Conservation (phyloP, 1,284 basidiomycete species). For the Dichomitus squalens region DNA sequence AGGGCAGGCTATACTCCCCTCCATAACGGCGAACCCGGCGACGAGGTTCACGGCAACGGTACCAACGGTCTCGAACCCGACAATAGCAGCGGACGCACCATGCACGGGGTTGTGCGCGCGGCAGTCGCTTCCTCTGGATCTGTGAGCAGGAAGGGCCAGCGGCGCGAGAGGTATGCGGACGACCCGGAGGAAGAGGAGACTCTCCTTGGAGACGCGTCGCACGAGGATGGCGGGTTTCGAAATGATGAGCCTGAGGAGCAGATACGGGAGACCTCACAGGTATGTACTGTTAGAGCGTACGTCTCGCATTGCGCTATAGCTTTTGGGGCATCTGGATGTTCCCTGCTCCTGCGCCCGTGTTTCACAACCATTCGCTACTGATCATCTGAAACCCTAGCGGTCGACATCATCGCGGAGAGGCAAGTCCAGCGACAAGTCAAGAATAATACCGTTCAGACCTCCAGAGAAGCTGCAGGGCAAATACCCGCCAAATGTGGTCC, state of each 20-base stretch:
- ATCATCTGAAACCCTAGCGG: constrained; percentile 26
- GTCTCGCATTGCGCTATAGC: no score
- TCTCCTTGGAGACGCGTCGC: constrained; percentile 45
- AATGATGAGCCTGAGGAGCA: constrained; percentile 28
- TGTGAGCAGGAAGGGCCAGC: constrained; percentile 42
- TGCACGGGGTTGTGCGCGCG: constrained; percentile 36
- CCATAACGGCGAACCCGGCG: constrained; percentile 31
- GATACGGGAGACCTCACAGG: constrained; percentile 26
- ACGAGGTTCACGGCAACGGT: constrained; percentile 36
- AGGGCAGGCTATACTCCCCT: constrained; percentile 52
- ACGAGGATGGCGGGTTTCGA: constrained; percentile 35
- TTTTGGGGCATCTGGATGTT: no score
- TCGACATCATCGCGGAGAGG: constrained; percentile 32
- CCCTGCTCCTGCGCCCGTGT: no score
- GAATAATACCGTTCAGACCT: constrained; percentile 78
- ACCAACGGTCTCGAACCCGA: constrained; percentile 31
- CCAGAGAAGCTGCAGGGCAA: constrained; percentile 72
- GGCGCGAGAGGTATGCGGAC: constrained; percentile 56
- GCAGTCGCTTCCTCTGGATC: constrained; percentile 38
- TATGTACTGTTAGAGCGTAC: constrained; percentile 14
- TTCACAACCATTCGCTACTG: background rate
- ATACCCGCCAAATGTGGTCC: constrained; percentile 86
- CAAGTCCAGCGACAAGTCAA: constrained; percentile 64
- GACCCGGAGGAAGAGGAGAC: constrained; percentile 62
- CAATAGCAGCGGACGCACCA: background rate